Evolutionary conservation across 2,329 filamentous ascomycete genomes (phyloP), one percentile per base, ranked within the genome.

Genomic region (Atkinsonella hypoxylon): DNA sequence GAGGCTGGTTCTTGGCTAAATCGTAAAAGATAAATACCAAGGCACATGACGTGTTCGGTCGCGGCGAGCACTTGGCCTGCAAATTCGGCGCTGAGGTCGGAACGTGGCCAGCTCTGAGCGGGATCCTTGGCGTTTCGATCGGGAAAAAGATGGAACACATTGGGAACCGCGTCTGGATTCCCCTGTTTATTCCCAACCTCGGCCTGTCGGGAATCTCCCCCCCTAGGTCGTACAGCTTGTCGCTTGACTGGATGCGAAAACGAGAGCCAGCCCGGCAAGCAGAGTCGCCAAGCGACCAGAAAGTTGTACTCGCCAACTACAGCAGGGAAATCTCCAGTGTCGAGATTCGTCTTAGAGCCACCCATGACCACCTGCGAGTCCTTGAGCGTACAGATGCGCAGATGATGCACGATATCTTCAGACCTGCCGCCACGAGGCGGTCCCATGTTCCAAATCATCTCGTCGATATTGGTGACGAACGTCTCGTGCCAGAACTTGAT

Each of bases 251-350:
- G 44, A 57, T 47, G 11, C 56, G 54, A 34, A 50, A 56, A 20
- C 39, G 39, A 36, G 54, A 55, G 46, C 53, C 54, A 55, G 12
- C 18, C 32, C 8, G 54, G 56, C 2, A 57, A 45, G 44, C 53
- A 56, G 13, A 57, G 50, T 10, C 56, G 49, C 56, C 56, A 57
- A 10, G 56, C 53, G 11, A 57, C 55, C 7, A 56, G 50, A 45
- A 56, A 56, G 20, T 57, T 57, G 44, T 57, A 57, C 22, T 56
- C 54, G 26, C 56, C 53, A 5, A 57, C 54, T 15, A 50, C 31
- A n/a, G 51, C 47, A 31, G 54, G 56, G 40, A 57, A 55, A 41
- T 52, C 32, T 2, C 43, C 50, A 6, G 48, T 41, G 22, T 51
- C 50, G 8, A 57, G 22, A 18, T 48, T 48, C 8, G 48, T 41